A percentile compares a stretch with the other conserved stretches of the same genome.
phyloP scores from a whole-genome alignment of 1,139 yeast genomes.

The Protomyces gravidus region DNA sequence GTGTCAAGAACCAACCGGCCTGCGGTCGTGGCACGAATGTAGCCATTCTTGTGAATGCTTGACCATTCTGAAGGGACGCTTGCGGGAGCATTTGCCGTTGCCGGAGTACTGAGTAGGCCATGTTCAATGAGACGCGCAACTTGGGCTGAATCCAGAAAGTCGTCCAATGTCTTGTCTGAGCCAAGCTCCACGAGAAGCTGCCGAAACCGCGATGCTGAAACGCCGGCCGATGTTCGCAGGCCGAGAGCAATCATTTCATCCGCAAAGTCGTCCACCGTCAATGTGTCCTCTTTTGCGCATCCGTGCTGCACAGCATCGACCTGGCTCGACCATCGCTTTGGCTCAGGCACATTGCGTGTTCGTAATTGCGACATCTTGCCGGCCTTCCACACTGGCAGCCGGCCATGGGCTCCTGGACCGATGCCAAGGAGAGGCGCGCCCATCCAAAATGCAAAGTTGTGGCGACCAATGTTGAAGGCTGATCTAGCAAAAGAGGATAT shows the following conservation, averaged over 20 bases:
- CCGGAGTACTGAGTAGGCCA: background rate
- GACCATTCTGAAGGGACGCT: background rate
- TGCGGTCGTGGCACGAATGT: background rate
- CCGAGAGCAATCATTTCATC: conserved; percentile 17
- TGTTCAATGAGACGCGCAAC: conserved; percentile 4
- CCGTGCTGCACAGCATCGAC: conserved; percentile 6
- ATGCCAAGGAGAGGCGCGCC: conserved; percentile 22
- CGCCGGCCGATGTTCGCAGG: conserved; percentile 16
- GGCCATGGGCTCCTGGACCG: conserved; percentile 27
- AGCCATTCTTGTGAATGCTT: background rate
- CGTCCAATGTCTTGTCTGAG: background rate
- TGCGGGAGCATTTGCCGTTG: background rate
- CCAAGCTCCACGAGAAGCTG: background rate
- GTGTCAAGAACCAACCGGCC: background rate
- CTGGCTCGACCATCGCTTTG: conserved; percentile 22
- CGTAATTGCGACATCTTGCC: background rate
- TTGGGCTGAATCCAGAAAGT: conserved; percentile 11
- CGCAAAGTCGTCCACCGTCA: background rate
- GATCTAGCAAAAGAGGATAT: conserved; percentile 12
- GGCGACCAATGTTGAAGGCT: conserved; percentile 1
- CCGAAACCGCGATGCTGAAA: conserved; percentile 1
- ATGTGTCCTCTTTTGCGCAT: background rate
- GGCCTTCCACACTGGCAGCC: background rate
- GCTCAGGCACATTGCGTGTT: conserved; percentile 22
- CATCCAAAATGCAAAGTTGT: conserved; percentile 25